These are phyloP conservation scores for Xylaria longipes DNA, from an alignment of 495 filamentous ascomycete genomes.

Conservation along the genomic window DNA sequence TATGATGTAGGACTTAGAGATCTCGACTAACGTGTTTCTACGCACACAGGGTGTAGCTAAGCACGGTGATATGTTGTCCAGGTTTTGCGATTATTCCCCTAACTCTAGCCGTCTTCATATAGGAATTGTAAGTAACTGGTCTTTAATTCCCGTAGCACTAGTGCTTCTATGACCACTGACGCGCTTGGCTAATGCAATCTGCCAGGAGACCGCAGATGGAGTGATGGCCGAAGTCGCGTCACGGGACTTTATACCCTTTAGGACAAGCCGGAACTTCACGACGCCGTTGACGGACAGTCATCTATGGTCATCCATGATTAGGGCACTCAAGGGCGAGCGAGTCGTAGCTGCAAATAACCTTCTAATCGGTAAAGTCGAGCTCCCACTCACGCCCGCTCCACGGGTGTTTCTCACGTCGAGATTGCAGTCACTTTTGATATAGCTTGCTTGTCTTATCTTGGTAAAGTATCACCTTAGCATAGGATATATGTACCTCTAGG, in stretches of 20 bases:
- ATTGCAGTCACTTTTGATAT: neutral
- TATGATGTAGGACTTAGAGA: no score
- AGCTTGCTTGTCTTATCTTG: no score
- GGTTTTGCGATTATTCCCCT: neutral
- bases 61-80: neutral
- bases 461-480: no score
- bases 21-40: no score
- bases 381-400: neutral
- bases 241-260: neutral
- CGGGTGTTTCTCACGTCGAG: neutral
- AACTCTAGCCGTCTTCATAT: neutral
- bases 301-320: neutral
- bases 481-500: no score
- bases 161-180: neutral
- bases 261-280: neutral
- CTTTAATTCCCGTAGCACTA: neutral
- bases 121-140: neutral
- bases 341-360: neutral
- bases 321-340: neutral
- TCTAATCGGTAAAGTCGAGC: neutral
- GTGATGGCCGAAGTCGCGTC: neutral
- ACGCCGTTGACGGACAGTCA: neutral
- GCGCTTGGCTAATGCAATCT: neutral
- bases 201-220: constrained; percentile 1
- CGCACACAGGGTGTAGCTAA: neutral